A percentile compares a stretch with the other conserved stretches of the same genome.
Evolutionary conservation across 73 alveolate genomes (phyloP).

Genomic region (Stentor coeruleus): DNA sequence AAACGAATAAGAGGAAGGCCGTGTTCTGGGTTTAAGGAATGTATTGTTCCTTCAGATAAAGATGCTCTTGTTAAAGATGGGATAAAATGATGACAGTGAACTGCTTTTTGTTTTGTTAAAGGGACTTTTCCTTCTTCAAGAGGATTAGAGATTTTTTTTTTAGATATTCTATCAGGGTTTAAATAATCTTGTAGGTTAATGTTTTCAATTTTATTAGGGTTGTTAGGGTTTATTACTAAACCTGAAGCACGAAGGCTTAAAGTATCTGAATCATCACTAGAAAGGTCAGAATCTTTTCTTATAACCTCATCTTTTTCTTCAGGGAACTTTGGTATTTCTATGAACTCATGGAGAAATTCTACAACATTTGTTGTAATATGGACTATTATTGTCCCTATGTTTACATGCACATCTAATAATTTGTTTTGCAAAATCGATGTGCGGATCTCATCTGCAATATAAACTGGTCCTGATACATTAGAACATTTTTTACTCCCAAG

Average conservation of each 20-base stretch:
- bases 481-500: background rate
- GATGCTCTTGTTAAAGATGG: background rate
- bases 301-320: background rate
- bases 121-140: background rate
- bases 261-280: background rate
- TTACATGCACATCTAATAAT: background rate
- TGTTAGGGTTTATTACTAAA: background rate
- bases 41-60: background rate
- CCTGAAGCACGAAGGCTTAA: background rate
- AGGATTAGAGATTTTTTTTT: background rate
- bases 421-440: background rate
- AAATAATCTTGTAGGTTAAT: constrained; percentile 3
- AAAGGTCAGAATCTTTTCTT: background rate
- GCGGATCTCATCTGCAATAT: background rate
- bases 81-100: background rate
- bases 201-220: background rate
- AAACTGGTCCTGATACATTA: background rate
- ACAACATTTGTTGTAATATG: background rate
- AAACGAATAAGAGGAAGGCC: background rate
- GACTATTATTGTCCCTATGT: background rate
- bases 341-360: background rate
- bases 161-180: background rate
- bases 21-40: background rate
- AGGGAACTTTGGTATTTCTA: background rate
- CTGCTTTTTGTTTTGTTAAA: background rate